Evolutionary conservation across 768 basidiomycete species (phyloP).

Genomic region (Pleurotus eryngii): DNA sequence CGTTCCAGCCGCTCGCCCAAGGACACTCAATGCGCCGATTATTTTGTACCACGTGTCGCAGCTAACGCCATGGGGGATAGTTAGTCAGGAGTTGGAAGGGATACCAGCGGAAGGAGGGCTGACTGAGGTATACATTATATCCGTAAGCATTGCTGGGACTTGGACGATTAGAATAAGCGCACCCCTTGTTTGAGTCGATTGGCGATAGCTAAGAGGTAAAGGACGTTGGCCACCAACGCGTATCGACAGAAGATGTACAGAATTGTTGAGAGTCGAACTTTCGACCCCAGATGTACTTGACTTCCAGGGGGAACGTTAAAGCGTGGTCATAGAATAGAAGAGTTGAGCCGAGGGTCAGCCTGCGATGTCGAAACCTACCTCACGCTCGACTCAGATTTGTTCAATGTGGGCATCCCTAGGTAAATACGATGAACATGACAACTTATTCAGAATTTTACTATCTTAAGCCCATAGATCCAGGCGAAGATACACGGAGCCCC

Average conservation of each 20-base stretch:
- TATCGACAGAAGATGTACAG: constrained; percentile 32
- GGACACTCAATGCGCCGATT: constrained; percentile 24
- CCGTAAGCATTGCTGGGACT: too few relatives aligned
- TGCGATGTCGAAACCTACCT: neutral
- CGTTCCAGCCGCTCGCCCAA: constrained; percentile 25
- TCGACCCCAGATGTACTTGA: constrained; percentile 29
- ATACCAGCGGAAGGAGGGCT: too few relatives aligned
- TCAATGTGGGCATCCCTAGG: too few relatives aligned
- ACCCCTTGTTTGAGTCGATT: constrained; percentile 18
- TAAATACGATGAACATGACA: too few relatives aligned
- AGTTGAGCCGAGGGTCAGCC: constrained; percentile 6
- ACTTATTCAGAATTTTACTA: too few relatives aligned
- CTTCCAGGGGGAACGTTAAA: constrained; percentile 27
- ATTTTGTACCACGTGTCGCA: constrained; percentile 25
- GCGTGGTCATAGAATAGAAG: constrained; percentile 30
- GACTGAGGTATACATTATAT: too few relatives aligned
- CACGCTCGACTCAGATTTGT: too few relatives aligned
- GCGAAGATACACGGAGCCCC: too few relatives aligned
- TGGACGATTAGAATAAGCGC: neutral
- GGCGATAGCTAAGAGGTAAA: constrained; percentile 27
- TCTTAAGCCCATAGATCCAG: too few relatives aligned
- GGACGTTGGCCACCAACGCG: constrained; percentile 28
- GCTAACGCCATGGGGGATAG: constrained; percentile 9
- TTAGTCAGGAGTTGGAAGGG: too few relatives aligned
- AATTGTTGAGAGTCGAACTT: constrained; percentile 23